Evolutionary conservation across 345 rosid species (phyloP).

Genomic region (Brassica nigra): DNA sequence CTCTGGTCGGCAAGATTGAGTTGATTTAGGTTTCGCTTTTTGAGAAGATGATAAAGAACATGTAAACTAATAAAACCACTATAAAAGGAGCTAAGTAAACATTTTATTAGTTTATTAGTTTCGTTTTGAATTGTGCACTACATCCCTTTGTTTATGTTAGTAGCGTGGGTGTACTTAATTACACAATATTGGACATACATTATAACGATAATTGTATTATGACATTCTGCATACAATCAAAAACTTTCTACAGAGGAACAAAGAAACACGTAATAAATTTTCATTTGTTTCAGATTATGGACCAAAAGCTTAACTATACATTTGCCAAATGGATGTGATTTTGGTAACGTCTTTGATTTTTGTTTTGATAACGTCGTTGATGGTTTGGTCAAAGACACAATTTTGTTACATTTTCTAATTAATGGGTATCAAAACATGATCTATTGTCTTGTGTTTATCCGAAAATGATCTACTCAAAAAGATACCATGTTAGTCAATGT

Average conservation of each 20-base stretch:
- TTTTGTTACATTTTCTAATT: slow-evolving; percentile 29
- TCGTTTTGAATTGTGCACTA: slow-evolving; percentile 8
- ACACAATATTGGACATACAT: slow-evolving; percentile 15
- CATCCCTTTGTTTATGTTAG: slow-evolving; percentile 19
- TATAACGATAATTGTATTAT: slow-evolving; percentile 33
- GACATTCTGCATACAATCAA: slow-evolving; percentile 28
- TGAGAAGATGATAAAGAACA: slow-evolving; percentile 1
- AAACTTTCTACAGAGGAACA: slow-evolving; percentile 31
- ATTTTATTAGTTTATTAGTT: background rate
- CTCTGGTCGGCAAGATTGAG: slow-evolving; percentile 20
- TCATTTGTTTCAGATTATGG: slow-evolving; percentile 30
- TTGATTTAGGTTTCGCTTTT: slow-evolving; percentile 25
- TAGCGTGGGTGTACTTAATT: slow-evolving; percentile 24
- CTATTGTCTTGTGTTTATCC: slow-evolving; percentile 27
- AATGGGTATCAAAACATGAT: slow-evolving; percentile 20
- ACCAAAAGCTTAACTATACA: slow-evolving; percentile 23
- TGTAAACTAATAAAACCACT: slow-evolving; percentile 7
- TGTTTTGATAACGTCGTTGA: slow-evolving; percentile 24
- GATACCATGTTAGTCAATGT: slow-evolving; percentile 13
- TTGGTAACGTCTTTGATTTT: slow-evolving; percentile 40
- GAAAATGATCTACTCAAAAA: slow-evolving; percentile 27
- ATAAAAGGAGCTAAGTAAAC: background rate
- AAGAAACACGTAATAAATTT: slow-evolving; percentile 41
- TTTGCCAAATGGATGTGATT: slow-evolving; percentile 25
- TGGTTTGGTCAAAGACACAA: slow-evolving; percentile 43